Evolutionary conservation across 352 stramenopile genomes (phyloP), one percentile per base, ranked within the genome.

Genomic region (Achlya hypogyna): DNA sequence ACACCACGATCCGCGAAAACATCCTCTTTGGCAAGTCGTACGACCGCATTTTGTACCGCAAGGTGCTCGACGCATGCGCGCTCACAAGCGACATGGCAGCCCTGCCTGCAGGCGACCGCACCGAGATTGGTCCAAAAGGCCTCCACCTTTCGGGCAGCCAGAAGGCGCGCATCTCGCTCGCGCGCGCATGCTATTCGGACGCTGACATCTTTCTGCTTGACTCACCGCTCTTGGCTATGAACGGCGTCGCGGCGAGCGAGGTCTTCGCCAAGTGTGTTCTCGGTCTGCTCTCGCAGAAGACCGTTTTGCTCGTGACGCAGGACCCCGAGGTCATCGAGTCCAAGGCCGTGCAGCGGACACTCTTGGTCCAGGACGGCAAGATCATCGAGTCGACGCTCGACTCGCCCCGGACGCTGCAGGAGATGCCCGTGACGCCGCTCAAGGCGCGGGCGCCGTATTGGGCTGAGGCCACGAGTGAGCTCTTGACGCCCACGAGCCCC

Each of bases 231-330:
- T 53, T 28, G 43, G 88, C 91, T n/a, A 89, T 98, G 1, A 92
- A 98, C 74, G 84, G 82, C 49, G 85, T 97, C 73, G 90, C 97
- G 28, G 88, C 78, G n/a, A 83, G 81, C 53, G 81, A 93, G 71
- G 65, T 97, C n/a, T 97, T 97, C 68, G 63, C 89, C 14, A 69
- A 96, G 32, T 93, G 81, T 60, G 88, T 97, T 54, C 51, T 56
- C n/a, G 56, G 73, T 5, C 25, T 77, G 12, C 69, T 95, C 22
- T 53, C 69, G 20, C 22, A 86, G 63, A 75, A 75, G 51, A 88
- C 78, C 22, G 75, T 96, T 2, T 63, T 97, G 40, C 75, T 96
- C 27, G 90, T 94, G 0, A 96, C 89, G 6, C 92, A 97, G 32
- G 59, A 67, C 45, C 28, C 42, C 0, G 60, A 67, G 31, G 47